phyloP scores from a whole-genome alignment of 2,329 filamentous ascomycete species.

The Nemania sp. region DNA sequence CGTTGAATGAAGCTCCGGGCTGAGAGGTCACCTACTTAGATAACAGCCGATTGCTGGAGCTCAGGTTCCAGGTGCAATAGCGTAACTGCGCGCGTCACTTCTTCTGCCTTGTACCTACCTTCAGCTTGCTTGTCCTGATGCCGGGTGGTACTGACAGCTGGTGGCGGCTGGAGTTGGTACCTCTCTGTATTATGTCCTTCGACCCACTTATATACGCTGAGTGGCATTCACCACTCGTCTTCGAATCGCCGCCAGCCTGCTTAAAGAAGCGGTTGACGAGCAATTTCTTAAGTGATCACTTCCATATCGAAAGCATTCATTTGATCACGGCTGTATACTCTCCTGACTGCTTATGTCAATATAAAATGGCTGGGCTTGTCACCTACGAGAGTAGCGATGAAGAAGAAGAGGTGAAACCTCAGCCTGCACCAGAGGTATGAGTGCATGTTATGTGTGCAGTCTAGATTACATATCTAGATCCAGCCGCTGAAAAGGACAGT shows the following conservation, averaged over 20 bases:
- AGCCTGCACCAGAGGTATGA: slow-evolving; percentile 49
- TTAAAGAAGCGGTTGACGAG: neutral
- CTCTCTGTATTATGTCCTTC: neutral
- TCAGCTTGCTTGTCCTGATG: neutral
- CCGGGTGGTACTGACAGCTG: slow-evolving; percentile 15
- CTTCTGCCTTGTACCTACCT: slow-evolving; percentile 42
- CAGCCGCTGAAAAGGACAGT: slow-evolving; percentile 43
- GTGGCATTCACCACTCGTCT: slow-evolving; percentile 13
- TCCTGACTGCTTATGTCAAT: neutral
- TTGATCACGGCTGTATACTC: neutral
- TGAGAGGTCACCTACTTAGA: slow-evolving; percentile 30
- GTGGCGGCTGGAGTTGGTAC: neutral
- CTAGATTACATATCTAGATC: slow-evolving; percentile 20
- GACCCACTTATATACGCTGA: slow-evolving; percentile 14
- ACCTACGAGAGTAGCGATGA: slow-evolving; percentile 52
- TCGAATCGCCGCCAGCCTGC: neutral
- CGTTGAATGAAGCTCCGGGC: slow-evolving; percentile 30
- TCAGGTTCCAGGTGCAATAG: slow-evolving; percentile 20
- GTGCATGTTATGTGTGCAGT: slow-evolving; percentile 35
- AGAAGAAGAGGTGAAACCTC: slow-evolving; percentile 48
- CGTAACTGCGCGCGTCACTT: slow-evolving; percentile 45
- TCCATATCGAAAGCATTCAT: neutral
- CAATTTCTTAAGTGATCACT: neutral
- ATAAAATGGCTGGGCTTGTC: slow-evolving; percentile 47
- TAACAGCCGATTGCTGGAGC: slow-evolving; percentile 36